These are phyloP conservation scores for Eimeria zaria DNA, from an alignment of 169 alveolate genomes.

Conservation along the genomic window DNA sequence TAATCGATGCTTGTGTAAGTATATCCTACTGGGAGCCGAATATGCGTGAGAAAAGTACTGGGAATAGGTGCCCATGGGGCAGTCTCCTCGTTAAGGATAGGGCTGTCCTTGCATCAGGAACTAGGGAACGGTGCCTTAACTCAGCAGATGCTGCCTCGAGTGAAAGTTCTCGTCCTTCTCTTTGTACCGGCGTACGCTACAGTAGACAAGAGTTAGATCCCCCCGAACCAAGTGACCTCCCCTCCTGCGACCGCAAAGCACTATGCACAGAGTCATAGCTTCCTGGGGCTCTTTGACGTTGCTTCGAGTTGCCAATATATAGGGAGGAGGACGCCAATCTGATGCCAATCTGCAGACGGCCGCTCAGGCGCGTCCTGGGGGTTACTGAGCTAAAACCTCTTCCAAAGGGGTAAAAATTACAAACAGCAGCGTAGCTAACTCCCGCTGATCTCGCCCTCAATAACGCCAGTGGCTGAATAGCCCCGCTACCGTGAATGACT, in stretches of 20 bases:
- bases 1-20: background rate
- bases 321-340: too few relatives aligned
- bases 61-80: background rate
- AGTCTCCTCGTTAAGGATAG: background rate
- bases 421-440: too few relatives aligned
- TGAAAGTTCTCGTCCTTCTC: background rate
- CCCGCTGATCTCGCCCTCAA: too few relatives aligned
- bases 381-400: too few relatives aligned
- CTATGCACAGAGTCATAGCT: background rate
- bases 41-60: background rate
- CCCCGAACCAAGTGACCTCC: background rate
- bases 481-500: too few relatives aligned
- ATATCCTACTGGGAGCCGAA: background rate
- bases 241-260: background rate
- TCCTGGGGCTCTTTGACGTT: background rate
- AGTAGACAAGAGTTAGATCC: background rate
- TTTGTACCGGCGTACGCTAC: background rate
- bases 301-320: background rate
- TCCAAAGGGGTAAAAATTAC: too few relatives aligned
- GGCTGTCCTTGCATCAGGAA: background rate
- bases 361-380: too few relatives aligned
- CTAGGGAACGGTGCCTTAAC: too few relatives aligned
- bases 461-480: too few relatives aligned
- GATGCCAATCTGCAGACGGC: too few relatives aligned
- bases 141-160: too few relatives aligned